Percentiles rank a stretch among this genome's conserved stretches.
phyloP scores from a whole-genome alignment of 2,329 filamentous ascomycete genomes.

The Scedosporium boydii region DNA sequence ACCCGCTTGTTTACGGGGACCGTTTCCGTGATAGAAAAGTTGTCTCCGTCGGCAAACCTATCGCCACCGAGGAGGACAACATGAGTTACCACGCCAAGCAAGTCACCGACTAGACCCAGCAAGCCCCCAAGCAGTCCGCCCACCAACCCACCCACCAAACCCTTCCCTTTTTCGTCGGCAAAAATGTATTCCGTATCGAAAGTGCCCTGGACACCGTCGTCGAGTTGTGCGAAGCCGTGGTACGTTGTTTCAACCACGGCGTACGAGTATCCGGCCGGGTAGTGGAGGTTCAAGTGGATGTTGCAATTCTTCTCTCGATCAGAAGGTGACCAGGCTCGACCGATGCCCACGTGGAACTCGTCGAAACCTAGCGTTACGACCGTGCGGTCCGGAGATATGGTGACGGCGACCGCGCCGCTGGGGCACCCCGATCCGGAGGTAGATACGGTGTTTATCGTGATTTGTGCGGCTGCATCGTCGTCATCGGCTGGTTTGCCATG shows the following conservation, averaged over 20 bases:
- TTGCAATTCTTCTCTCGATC: constrained; percentile 5
- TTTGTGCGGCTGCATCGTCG: background rate
- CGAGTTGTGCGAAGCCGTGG: constrained; percentile 6
- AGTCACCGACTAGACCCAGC: background rate
- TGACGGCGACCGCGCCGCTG: background rate
- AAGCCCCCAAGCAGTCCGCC: background rate
- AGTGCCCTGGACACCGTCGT: constrained; percentile 3
- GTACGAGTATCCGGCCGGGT: constrained; percentile 6
- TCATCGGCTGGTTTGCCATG: background rate
- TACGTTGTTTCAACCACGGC: constrained; percentile 6
- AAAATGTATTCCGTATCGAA: constrained; percentile 5
- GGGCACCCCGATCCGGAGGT: constrained; percentile 6
- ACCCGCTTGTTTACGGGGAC: background rate
- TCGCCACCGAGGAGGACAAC: background rate
- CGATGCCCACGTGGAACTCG: constrained; percentile 4
- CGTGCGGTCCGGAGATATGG: constrained; percentile 5
- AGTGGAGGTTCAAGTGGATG: constrained; percentile 7
- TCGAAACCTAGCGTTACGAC: constrained; percentile 7
- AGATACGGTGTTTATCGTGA: constrained; percentile 7
- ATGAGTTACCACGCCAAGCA: background rate
- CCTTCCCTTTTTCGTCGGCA: background rate
- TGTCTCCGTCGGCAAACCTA: background rate
- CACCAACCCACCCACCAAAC: background rate
- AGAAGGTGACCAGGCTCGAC: background rate
- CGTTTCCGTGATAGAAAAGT: background rate